Base-by-base conservation (phyloP, 73 alveolate genomes). In the Paramecium bursaria region DNA sequence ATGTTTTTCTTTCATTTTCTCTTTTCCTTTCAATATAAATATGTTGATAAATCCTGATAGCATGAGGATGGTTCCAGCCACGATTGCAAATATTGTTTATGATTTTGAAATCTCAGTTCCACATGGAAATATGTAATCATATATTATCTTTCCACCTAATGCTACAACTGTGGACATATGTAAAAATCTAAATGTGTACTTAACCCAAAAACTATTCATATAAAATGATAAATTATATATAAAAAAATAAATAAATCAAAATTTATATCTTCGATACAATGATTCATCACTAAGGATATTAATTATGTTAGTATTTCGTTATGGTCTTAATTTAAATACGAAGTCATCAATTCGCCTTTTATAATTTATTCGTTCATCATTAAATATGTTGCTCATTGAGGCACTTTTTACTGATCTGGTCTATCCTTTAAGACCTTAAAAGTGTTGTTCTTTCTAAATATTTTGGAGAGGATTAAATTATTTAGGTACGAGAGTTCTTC, bases 371-470 rank as follows among this genome's bases (percentile, higher is more conserved):
- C 82, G 82, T 19, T 67, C 82, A 7, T 67, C 82, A 67, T 67
- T 67, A 11, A 67, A 42, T 23, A 57, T 30, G 27, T 67, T 39
- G 3, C 82, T 67, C 82, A 67, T 67, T 15, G 82, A 67, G 9
- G 82, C 82, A 67, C 82, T 67, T 25, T 67, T 67, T 42, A 67
- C 82, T 42, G 82, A 67, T 15, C 82, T 31, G 35, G 82, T 67
- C 19, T 67, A 67, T 14, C 82, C 82, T 27, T 19, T 67, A 53
- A 67, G 33, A 21, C 82, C 82, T 25, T 17, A 15, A 25, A 25
- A 67, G 44, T 31, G 42, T 7, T 21, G 26, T n/a, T 67, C 82
- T 1, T 15, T 67, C n/a, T 31, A 39, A 5, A 13, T 39, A 35
- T 15, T 39, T 15, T 25, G 31, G 29, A 67, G 50, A 14, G 82